Evolutionary conservation across 106 monocot species (phyloP).

Genomic region (Agapanthus africanus): DNA sequence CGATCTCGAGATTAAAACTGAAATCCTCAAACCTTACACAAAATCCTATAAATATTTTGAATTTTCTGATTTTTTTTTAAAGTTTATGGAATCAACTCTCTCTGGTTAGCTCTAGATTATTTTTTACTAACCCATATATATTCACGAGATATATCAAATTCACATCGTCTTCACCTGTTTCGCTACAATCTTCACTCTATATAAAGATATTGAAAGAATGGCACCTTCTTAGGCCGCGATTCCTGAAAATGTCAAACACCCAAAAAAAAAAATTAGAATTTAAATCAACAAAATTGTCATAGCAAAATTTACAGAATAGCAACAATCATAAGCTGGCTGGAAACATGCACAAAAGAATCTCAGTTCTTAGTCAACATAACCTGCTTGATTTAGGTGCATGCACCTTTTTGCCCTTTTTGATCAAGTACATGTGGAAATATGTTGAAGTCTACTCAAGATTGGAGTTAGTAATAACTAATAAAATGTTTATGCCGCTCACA

Average conservation of each 20-base stretch:
- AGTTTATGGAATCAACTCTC: background rate
- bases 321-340: conserved; percentile 2
- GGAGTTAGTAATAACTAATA: background rate
- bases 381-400: background rate
- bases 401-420: background rate
- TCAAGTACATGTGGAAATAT: background rate
- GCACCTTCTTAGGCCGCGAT: conserved; percentile 4
- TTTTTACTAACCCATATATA: conserved; percentile 1
- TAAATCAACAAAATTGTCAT: background rate
- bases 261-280: background rate
- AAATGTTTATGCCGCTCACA: background rate
- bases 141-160: background rate
- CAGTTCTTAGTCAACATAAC: background rate
- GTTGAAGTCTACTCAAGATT: background rate
- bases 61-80: background rate
- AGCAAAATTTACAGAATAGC: no score
- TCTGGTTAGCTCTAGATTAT: background rate
- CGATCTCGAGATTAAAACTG: background rate
- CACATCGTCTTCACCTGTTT: no score
- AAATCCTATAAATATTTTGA: background rate
- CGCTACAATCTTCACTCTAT: background rate
- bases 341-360: conserved; percentile 1
- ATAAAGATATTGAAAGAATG: background rate
- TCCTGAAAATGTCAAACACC: background rate
- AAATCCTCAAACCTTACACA: background rate